Base-by-base conservation (phyloP, 2,329 filamentous ascomycete species). In the Colletotrichum gigasporum region DNA sequence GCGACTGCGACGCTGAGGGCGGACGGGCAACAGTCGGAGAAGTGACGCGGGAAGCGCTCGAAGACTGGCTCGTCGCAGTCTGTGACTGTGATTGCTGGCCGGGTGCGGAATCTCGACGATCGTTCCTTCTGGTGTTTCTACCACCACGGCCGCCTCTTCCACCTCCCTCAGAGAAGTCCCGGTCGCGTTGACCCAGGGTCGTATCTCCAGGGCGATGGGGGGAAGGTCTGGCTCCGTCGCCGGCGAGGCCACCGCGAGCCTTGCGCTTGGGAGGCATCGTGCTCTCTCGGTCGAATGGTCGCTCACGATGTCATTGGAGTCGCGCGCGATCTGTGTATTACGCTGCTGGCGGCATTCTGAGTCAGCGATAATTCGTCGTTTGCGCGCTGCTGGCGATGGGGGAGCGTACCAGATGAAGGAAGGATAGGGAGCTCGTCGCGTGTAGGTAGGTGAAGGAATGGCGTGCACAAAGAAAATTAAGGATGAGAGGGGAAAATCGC, bases 141-240 rank as follows among this genome's bases (percentile, higher is more conserved):
- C 74, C 75, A 50, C 80, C 79, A 56, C 84, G 81, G 53, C 76
- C 73, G 66, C 82, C 78, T 64, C 80, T 76, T 50, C 79, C 80
- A 68, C 78, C 76, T 37, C 78, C 79, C 71, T 85, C 81, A 50
- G 71, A 68, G 52, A 76, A 75, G 68, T 84, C 82, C 76, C 84
- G 77, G 57, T 90, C 87, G 73, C 89, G 85, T 67, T 88, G 86
- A 42, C 79, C 85, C 57, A 88, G 72, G 37, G 76, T 72, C 6
- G 83, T 83, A 69, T 89, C 85, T 54, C 80, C 82, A 47, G 88
- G 87, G 32, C 87, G 85, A 75, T 90, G 87, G 53, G 89, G 88
- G 52, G 88, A 85, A 18, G 87, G 87, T 65, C 88, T 82, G 67
- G 77, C 77, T 59, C 78, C 80, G 62, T 88, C 85, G 66, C 77